Base-by-base conservation (phyloP, 257 asterid genomes). In the Plantago major region DNA sequence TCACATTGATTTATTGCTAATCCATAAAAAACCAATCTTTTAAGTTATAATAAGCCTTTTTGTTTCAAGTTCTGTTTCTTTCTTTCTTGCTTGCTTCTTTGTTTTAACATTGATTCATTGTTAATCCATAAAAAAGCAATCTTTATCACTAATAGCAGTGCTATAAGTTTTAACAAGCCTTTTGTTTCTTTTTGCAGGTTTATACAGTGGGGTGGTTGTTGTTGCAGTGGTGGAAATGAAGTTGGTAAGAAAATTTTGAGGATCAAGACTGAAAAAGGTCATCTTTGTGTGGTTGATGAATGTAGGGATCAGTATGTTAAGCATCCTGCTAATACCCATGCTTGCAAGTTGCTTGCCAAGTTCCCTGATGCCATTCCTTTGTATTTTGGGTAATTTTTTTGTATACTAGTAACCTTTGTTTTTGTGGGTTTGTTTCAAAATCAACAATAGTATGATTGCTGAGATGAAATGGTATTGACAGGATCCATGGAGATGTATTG, bases 401-500 rank as follows among this genome's bases (percentile, higher is more conserved):
- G 33, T 42, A 10, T 9, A 10, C 10, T 37, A 3, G 53, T 18
- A 15, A 1, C 18, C 3, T 17, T 10, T 45, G 0, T 53, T 44
- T 55, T 65, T 13, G 49, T 26, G 70, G 54, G 9, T 43, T 46
- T 72, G 28, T 61, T 62, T 49, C 60, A 55, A 55, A 30, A 22
- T 54, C 33, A 33, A n/a, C 28, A 40, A 46, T 4, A 9, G n/a
- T 33, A 22, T 57, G 26, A 45, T 18, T 5, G 10, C 9, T 56
- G 30, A 47, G 45, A 15, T 64, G 49, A 26, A 38, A 56, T 72
- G 37, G 9, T 56, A 11, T 12, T 3, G 40, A 33, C 76, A 88
- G 98, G 73, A 72, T 88, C 79, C 96, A 81, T 70, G 98, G 95
- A 46, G 98, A 90, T 17, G 95, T 83, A 40, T 89, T 88, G 57